phyloP scores from a whole-genome alignment of 2,329 filamentous ascomycete genomes.

The Leptosphaerulina australis region DNA sequence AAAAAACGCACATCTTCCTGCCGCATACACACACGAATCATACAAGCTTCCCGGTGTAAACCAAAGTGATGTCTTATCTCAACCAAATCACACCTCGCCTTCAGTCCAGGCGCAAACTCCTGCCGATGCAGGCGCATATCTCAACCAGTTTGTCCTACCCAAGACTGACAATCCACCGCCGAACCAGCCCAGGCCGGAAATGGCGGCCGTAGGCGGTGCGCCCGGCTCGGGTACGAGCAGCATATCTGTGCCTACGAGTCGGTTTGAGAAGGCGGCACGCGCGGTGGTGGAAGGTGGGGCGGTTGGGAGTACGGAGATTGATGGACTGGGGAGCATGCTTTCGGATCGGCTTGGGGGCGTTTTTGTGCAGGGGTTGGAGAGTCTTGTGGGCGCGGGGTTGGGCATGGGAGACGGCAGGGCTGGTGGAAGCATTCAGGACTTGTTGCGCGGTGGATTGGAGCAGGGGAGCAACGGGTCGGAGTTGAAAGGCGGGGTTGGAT shows the following conservation, averaged over 20 bases:
- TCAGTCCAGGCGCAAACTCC: constrained; percentile 39
- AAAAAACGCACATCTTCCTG: too few relatives aligned
- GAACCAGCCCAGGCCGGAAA: constrained; percentile 42
- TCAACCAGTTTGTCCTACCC: constrained; percentile 47
- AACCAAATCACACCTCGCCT: constrained; percentile 20
- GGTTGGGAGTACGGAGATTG: constrained; percentile 39
- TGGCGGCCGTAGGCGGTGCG: constrained; percentile 44
- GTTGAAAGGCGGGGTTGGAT: constrained; percentile 6
- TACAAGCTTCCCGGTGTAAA: constrained; percentile 36
- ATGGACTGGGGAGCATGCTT: constrained; percentile 44
- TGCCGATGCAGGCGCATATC: constrained; percentile 41
- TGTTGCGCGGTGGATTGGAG: constrained; percentile 33
- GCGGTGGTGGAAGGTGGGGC: constrained; percentile 44
- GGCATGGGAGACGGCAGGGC: neutral
- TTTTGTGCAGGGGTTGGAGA: constrained; percentile 44
- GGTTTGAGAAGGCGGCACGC: constrained; percentile 44
- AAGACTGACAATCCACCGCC: constrained; percentile 43
- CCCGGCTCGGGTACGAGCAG: constrained; percentile 41
- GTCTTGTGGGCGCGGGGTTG: constrained; percentile 43
- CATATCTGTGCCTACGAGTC: constrained; percentile 39
- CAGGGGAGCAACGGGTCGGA: constrained; percentile 23
- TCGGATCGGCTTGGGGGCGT: constrained; percentile 44
- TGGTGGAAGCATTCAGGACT: constrained; percentile 29
- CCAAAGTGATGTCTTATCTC: constrained; percentile 23
- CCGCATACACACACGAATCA: constrained; percentile 21